Evolutionary conservation across 2,329 filamentous ascomycete genomes (phyloP), one percentile per base, ranked within the genome.

Genomic region (Fusarium stilboides): DNA sequence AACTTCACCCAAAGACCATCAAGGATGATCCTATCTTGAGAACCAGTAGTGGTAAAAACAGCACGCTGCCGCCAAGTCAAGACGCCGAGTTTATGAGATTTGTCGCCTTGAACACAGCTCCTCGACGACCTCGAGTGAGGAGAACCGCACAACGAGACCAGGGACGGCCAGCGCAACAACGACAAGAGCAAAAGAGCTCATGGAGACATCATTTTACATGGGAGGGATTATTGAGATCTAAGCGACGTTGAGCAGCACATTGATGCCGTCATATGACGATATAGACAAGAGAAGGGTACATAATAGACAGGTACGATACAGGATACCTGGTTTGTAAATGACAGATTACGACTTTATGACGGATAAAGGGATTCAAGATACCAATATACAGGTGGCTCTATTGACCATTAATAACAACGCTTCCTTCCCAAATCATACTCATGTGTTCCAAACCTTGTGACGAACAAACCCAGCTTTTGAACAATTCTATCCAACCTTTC

Each of bases 1-100:
- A 83, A 63, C 74, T 83, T 20, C 81, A 83, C 45, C 80, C 81
- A 0, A 73, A 76, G n/a, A 83, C 81, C 10, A 68, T 76, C 6
- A 78, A 77, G 53, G 77, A 82, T 22, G 81, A 83, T 31, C 79
- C 80, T 0, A 76, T 82, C 17, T 42, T 83, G 17, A 71, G 73
- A 34, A 72, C 70, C 1, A 72, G 72, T 22, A 76, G 65, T 37
- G 73, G 76, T 42, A 63, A 37, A n/a, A 50, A 50, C 19, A 56
- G 68, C 1, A 73, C 70, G 13, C 54, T 78, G 31, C 81, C 81
- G 9, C 81, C 81, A 7, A 83, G 81, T 39, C 81, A 83, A 61
- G 79, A 83, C 36, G 71, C 69, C 6, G 69, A 63, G 8, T 74
- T 81, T 12, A 74, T 79, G 65, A 76, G 63, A 19, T 75, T 76